These are phyloP conservation scores for Rhizopus arrhizus DNA, from an alignment of 371 early-diverging fungal genomes.

Conservation along the genomic window DNA sequence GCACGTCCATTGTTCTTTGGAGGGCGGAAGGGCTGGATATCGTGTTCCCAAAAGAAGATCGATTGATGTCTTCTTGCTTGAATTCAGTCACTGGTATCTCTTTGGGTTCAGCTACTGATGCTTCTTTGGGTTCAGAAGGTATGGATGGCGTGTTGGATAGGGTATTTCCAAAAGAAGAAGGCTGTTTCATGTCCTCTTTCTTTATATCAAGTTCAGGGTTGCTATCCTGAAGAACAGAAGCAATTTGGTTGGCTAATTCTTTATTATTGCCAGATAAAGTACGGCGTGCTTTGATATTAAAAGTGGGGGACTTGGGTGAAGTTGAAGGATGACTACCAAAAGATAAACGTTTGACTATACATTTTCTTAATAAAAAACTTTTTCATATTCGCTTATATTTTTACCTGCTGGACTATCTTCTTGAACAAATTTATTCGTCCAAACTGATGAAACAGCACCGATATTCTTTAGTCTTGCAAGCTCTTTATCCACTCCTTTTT, in stretches of 20 bases:
- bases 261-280: constrained; percentile 17
- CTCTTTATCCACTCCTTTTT: constrained; percentile 31
- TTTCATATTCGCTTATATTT: constrained; percentile 3
- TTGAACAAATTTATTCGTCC: constrained; percentile 35
- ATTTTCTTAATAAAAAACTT: constrained; percentile 17
- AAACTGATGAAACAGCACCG: constrained; percentile 32
- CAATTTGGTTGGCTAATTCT: constrained; percentile 14
- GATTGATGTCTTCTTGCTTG: not conserved
- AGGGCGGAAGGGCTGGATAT: not conserved
- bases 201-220: too few relatives aligned
- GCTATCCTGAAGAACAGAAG: constrained; percentile 6
- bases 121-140: too few relatives aligned
- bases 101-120: too few relatives aligned
- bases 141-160: too few relatives aligned
- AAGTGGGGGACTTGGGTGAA: constrained; percentile 19
- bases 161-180: too few relatives aligned
- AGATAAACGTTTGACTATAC: constrained; percentile 4
- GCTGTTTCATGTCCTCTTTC: too few relatives aligned
- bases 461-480: constrained; percentile 28
- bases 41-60: not conserved
- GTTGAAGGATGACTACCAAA: constrained; percentile 1
- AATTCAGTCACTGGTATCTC: not conserved
- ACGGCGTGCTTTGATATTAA: constrained; percentile 8
- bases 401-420: constrained; percentile 33
- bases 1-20: not conserved